Evolutionary conservation across 768 basidiomycete species (phyloP), one percentile per base, ranked within the genome.

Genomic region (Mycena belliarum): DNA sequence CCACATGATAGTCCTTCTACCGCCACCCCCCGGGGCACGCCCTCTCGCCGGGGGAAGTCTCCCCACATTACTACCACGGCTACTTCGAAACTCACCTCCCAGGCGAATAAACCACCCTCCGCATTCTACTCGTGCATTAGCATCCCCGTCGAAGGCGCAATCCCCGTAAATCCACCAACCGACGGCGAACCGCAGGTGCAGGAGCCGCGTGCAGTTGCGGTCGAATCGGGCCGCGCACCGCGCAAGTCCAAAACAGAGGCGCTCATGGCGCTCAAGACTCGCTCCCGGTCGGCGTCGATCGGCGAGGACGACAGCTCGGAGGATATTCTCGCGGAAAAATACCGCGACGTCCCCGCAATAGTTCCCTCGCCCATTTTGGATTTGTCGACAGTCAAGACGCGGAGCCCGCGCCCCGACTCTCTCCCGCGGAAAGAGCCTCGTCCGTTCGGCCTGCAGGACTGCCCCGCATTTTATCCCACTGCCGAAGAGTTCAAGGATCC

Each of bases 401-500:
- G 78, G 24, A 79, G 80, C 61, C 83, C 80, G 32, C 76, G 79
- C 53, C 76, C 74, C 57, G 69, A 73, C 18, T 68, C 67, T 12
- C 70, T 72, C 35, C 72, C 75, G 37, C 70, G 70, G 49, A 72
- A 70, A 20, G 72, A 75, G n/a, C 73, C 81, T 28, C 82, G 96
- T 40, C 86, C 90, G 12, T 98, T 98, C 73, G 93, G 83, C 18
- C 79, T 99, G 51, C 79, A 87, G 59, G 93, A 98, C 68, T 96
- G 93, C 65, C 97, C 93, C 6, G 85, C 85, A 63, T 99, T 85
- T 69, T 89, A 87, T 71, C 97, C 97, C 23, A 90, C 88, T 1
- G 69, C 75, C n/a, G 95, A 94, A 56, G 91, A 99, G 73, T 99
- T 95, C 73, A 85, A 83, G 69, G 93, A 98, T 75, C 94, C 96